These are phyloP conservation scores for Botryosphaeria agaves DNA, from an alignment of 2,329 filamentous ascomycete species.

Conservation along the genomic window DNA sequence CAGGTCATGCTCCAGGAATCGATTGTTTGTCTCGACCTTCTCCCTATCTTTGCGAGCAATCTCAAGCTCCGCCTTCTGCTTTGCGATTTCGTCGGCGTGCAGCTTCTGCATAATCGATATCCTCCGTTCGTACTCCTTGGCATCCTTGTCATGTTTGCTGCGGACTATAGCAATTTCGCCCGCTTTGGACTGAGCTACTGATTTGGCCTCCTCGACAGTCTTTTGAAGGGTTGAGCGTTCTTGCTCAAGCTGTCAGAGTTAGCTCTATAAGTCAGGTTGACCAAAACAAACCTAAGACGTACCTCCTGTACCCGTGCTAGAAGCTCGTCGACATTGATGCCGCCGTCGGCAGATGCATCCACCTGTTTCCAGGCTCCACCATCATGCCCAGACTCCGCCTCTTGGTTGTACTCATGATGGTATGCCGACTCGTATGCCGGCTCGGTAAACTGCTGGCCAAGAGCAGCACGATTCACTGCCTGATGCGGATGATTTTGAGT, in stretches of 20 bases:
- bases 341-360: too few relatives aligned
- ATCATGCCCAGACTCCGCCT: too few relatives aligned
- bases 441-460: too few relatives aligned
- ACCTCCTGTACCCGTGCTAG: slow-evolving; percentile 25
- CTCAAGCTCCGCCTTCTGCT: slow-evolving; percentile 47
- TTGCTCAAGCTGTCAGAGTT: slow-evolving; percentile 21
- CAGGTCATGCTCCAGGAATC: slow-evolving; percentile 57
- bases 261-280: slow-evolving; percentile 4
- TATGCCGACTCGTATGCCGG: too few relatives aligned
- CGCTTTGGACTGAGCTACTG: slow-evolving; percentile 41
- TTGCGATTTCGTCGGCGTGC: slow-evolving; percentile 45
- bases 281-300: too few relatives aligned
- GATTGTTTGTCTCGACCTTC: slow-evolving; percentile 48
- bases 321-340: slow-evolving; percentile 14
- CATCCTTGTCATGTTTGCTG: slow-evolving; percentile 45
- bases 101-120: slow-evolving; percentile 43
- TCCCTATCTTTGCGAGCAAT: slow-evolving; percentile 47
- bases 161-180: slow-evolving; percentile 65
- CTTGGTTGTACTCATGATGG: too few relatives aligned
- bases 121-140: slow-evolving; percentile 44
- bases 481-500: too few relatives aligned
- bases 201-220: slow-evolving; percentile 23
- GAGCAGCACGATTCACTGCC: too few relatives aligned
- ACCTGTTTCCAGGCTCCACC: slow-evolving; percentile 2
- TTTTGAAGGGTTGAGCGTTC: slow-evolving; percentile 20